A percentile compares a stretch with the other conserved stretches of the same genome.
Evolutionary conservation across 1,139 yeast genomes (phyloP).

Genomic region (Pichia sp.): DNA sequence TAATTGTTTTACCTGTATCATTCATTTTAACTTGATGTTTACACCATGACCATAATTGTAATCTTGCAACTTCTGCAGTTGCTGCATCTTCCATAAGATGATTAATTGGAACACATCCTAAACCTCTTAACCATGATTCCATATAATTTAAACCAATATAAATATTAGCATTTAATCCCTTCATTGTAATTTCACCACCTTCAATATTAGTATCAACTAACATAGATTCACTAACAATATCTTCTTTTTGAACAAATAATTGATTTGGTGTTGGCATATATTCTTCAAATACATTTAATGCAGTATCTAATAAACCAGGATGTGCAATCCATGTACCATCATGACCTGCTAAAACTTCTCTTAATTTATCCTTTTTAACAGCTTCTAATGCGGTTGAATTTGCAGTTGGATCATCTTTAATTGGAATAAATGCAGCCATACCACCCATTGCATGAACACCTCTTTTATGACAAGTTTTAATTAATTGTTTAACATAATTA

Average conservation of each 20-base stretch:
- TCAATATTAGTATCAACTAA: constrained; percentile 61
- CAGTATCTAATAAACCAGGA: constrained; percentile 75
- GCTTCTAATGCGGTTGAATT: constrained; percentile 59
- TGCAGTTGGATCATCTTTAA: constrained; percentile 56
- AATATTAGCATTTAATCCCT: constrained; percentile 64
- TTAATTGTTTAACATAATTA: constrained; percentile 60
- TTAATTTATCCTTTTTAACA: constrained; percentile 61
- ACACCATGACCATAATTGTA: constrained; percentile 80
- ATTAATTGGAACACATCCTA: constrained; percentile 82
- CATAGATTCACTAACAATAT: constrained; percentile 47
- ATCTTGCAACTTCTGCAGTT: constrained; percentile 79
- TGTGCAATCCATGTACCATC: constrained; percentile 90
- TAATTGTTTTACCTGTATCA: constrained; percentile 53
- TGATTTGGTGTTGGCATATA: constrained; percentile 83
- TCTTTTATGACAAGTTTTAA: constrained; percentile 62
- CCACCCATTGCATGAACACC: constrained; percentile 81
- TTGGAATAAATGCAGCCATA: constrained; percentile 82
- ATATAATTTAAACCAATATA: constrained; percentile 72
- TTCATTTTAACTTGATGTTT: constrained; percentile 56
- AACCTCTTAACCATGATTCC: constrained; percentile 80
- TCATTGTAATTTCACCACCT: constrained; percentile 54
- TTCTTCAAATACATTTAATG: constrained; percentile 63
- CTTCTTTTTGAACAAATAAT: constrained; percentile 43
- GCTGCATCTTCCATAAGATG: constrained; percentile 87
- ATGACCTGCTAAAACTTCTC: constrained; percentile 73